Evolutionary conservation across 2,329 filamentous ascomycete species (phyloP).

Genomic region (Corynespora cassiicola): DNA sequence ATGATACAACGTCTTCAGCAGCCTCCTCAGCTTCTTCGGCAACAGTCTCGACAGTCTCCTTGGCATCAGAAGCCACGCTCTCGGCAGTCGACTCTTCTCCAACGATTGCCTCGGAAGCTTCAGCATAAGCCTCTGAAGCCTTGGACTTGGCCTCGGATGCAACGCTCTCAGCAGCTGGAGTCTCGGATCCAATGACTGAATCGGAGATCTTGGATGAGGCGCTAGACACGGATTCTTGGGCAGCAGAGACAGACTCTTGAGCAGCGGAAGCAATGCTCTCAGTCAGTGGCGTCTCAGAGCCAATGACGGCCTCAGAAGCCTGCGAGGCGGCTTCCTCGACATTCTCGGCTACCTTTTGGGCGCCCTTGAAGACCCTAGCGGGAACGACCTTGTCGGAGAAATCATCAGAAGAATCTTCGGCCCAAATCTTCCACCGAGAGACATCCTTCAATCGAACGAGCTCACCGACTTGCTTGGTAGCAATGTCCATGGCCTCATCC

Average conservation of each 20-base stretch:
- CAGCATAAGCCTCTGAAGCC: slow-evolving; percentile 26
- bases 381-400: slow-evolving; percentile 75
- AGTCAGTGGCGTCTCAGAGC: slow-evolving; percentile 35
- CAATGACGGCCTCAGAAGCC: slow-evolving; percentile 42
- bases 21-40: slow-evolving; percentile 24
- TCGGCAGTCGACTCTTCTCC: slow-evolving; percentile 15
- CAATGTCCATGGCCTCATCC: slow-evolving; percentile 79
- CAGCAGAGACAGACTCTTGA: slow-evolving; percentile 28
- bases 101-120: slow-evolving; percentile 29
- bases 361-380: slow-evolving; percentile 57
- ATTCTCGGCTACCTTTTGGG: slow-evolving; percentile 49
- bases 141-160: slow-evolving; percentile 23
- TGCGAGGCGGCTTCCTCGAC: slow-evolving; percentile 45
- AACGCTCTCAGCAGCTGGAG: slow-evolving; percentile 23
- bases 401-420: slow-evolving; percentile 76
- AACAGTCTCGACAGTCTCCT: slow-evolving; percentile 24
- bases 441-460: slow-evolving; percentile 82
- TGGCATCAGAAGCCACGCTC: slow-evolving; percentile 20
- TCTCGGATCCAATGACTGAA: slow-evolving; percentile 22
- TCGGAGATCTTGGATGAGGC: slow-evolving; percentile 40
- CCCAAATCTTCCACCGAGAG: slow-evolving; percentile 80
- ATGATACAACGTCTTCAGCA: slow-evolving; percentile 28
- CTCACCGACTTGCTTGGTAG: slow-evolving; percentile 80
- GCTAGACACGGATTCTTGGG: slow-evolving; percentile 43
- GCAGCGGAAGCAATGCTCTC: slow-evolving; percentile 44